phyloP scores from a whole-genome alignment of 805 yeast genomes.

The Wickerhamiella allomyrinae region DNA sequence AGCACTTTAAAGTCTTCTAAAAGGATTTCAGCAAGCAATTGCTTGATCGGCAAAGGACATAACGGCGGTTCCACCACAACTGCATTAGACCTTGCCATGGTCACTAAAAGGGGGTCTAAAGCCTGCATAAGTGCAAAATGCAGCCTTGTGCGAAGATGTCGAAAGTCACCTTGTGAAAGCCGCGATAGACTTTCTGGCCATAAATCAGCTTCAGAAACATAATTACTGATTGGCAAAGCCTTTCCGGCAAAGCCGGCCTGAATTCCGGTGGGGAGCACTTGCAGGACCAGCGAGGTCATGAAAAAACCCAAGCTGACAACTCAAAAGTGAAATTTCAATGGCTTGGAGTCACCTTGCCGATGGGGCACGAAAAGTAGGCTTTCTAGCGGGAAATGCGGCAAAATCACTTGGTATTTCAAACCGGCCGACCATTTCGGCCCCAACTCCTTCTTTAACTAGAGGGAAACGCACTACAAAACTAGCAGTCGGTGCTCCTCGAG shows the following conservation, averaged over 20 bases:
- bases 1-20: slow-evolving; percentile 9
- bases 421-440: slow-evolving; percentile 4
- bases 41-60: slow-evolving; percentile 8
- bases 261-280: too few species aligned
- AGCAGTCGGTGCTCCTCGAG: slow-evolving; percentile 35
- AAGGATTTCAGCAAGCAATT: slow-evolving; percentile 10
- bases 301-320: too few species aligned
- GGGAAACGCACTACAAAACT: slow-evolving; percentile 38
- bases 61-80: slow-evolving; percentile 18
- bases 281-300: too few species aligned
- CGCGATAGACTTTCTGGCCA: too few species aligned
- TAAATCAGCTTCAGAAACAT: too few species aligned
- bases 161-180: neutral
- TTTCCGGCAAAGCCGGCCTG: too few species aligned
- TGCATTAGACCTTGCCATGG: slow-evolving; percentile 8
- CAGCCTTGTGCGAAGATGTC: slow-evolving; percentile 2
- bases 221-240: too few species aligned
- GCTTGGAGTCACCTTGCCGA: too few species aligned
- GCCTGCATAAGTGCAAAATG: slow-evolving; percentile 6
- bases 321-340: too few species aligned
- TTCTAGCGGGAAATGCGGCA: too few species aligned
- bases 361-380: too few species aligned
- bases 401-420: too few species aligned
- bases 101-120: slow-evolving; percentile 9
- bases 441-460: slow-evolving; percentile 10